Evolutionary conservation across 371 early-diverging fungal species (phyloP).

Genomic region (Mortierella sp.): DNA sequence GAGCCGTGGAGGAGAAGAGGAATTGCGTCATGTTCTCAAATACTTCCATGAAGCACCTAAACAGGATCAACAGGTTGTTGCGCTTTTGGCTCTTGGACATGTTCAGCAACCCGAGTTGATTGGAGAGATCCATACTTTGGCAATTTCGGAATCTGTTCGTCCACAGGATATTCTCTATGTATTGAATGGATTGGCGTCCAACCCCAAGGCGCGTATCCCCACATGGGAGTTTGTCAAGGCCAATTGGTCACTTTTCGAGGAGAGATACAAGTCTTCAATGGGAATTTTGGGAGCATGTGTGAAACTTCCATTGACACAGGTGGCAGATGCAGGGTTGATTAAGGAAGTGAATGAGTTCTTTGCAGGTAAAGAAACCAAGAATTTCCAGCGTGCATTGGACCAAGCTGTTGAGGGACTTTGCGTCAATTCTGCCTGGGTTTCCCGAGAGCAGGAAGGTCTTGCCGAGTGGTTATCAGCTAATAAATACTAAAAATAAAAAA

Average conservation of each 20-base stretch:
- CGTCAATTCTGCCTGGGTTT: constrained; percentile 83
- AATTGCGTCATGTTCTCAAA: constrained; percentile 81
- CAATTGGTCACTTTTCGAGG: constrained; percentile 76
- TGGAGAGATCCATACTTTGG: constrained; percentile 69
- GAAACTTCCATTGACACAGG: constrained; percentile 73
- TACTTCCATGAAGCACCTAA: constrained; percentile 76
- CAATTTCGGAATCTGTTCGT: constrained; percentile 79
- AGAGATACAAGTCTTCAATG: constrained; percentile 81
- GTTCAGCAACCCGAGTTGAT: constrained; percentile 72
- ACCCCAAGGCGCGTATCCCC: constrained; percentile 72
- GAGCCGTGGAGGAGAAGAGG: constrained; percentile 73
- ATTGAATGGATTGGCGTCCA: constrained; percentile 61
- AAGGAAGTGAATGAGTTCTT: constrained; percentile 83
- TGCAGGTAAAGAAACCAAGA: constrained; percentile 78
- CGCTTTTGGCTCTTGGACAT: constrained; percentile 81
- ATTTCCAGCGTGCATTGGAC: constrained; percentile 79
- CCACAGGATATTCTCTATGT: constrained; percentile 86
- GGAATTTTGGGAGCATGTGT: constrained; percentile 81
- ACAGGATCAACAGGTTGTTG: constrained; percentile 84
- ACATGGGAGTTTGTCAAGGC: constrained; percentile 85
- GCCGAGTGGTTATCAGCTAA: constrained; percentile 71
- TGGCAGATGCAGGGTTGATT: constrained; percentile 69
- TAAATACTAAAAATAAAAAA: constrained; percentile 49
- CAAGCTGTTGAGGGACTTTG: constrained; percentile 89
- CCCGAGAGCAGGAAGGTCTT: constrained; percentile 79